These are phyloP conservation scores for Penicillium herquei DNA, from an alignment of 495 filamentous ascomycete species.

Conservation along the genomic window DNA sequence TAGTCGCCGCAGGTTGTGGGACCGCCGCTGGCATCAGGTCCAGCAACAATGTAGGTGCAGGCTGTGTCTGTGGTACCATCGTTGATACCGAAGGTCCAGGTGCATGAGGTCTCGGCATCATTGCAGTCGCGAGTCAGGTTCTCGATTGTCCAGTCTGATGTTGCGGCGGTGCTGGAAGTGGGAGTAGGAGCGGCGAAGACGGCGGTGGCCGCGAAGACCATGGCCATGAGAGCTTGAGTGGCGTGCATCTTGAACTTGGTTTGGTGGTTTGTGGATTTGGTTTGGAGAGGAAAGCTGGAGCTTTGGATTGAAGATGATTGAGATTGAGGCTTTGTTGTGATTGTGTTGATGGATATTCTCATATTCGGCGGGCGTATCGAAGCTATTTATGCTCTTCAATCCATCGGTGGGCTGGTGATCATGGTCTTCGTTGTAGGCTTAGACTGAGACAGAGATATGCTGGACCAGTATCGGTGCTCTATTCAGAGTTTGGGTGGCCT, in stretches of 20 bases:
- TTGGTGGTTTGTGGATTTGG: slow-evolving; percentile 1
- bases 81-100: slow-evolving; percentile 4
- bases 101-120: neutral
- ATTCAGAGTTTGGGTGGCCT: neutral
- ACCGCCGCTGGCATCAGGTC: neutral
- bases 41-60: slow-evolving; percentile 5
- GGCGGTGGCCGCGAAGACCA: neutral
- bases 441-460: neutral
- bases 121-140: slow-evolving; percentile 1
- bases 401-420: neutral
- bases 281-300: neutral
- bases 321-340: neutral
- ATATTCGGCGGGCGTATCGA: neutral
- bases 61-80: neutral
- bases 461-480: neutral
- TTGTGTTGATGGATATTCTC: neutral
- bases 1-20: slow-evolving; percentile 1
- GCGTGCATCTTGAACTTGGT: neutral
- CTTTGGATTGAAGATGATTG: neutral
- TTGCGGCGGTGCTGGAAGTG: neutral
- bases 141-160: slow-evolving; percentile 1
- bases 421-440: neutral
- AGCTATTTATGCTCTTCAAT: neutral
- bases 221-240: slow-evolving; percentile 1
- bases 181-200: slow-evolving; percentile 3